A percentile compares a stretch with the other conserved stretches of the same genome.
phyloP scores from a whole-genome alignment of 2,329 filamentous ascomycete genomes.

The Elsinoe perseae region DNA sequence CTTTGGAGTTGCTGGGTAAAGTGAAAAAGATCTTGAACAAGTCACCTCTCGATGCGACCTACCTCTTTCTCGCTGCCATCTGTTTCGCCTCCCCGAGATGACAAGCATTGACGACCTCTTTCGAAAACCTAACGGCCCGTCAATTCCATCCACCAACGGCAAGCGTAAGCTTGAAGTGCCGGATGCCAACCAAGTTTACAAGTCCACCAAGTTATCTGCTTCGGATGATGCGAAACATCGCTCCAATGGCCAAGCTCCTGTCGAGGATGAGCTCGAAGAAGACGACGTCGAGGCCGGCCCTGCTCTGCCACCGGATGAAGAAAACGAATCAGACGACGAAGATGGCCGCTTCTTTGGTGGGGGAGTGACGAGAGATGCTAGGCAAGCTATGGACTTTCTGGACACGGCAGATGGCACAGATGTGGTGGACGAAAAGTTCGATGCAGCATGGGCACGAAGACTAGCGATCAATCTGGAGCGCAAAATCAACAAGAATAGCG shows the following conservation, averaged over 20 bases:
- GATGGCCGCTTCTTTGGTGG: constrained; percentile 94
- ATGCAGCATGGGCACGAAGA: constrained; percentile 73
- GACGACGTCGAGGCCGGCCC: constrained; percentile 31
- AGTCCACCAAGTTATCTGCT: constrained; percentile 48
- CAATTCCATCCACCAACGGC: constrained; percentile 19
- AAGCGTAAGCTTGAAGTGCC: constrained; percentile 55
- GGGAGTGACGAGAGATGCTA: constrained; percentile 73
- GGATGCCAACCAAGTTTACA: constrained; percentile 51
- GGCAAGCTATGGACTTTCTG: constrained; percentile 79
- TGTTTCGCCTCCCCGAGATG: constrained; percentile 29
- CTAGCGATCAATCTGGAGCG: constrained; percentile 79
- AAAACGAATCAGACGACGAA: constrained; percentile 63
- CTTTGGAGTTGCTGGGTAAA: not conserved
- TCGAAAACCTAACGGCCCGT: constrained; percentile 46
- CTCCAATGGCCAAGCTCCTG: constrained; percentile 27
- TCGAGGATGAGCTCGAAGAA: constrained; percentile 39
- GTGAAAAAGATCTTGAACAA: not conserved
- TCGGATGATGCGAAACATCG: constrained; percentile 41
- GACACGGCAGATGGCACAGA: constrained; percentile 53
- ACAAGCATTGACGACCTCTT: constrained; percentile 57
- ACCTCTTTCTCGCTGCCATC: not conserved
- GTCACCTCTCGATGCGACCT: constrained; percentile 22
- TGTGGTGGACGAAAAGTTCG: constrained; percentile 64
- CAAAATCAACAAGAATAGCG: constrained; percentile 82
- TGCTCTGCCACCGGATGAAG: constrained; percentile 27